Percentiles rank a stretch among this genome's conserved stretches.
phyloP scores from a whole-genome alignment of 768 basidiomycete genomes.

The Naganishia onofrii region DNA sequence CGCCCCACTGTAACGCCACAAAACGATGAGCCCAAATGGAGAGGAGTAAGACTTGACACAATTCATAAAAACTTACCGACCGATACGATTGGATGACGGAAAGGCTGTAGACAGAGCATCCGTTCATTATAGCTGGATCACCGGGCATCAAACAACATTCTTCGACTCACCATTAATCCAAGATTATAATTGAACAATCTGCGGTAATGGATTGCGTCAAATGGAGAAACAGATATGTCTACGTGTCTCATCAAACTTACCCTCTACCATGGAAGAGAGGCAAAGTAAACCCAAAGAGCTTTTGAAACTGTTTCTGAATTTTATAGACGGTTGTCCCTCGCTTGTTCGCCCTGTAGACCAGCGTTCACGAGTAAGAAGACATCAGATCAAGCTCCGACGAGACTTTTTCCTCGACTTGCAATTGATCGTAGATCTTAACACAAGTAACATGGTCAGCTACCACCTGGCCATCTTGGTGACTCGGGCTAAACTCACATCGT shows the following conservation, averaged over 20 bases:
- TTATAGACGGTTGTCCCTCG: conserved; percentile 82
- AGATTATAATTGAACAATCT: conserved; percentile 87
- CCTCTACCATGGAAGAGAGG: conserved; percentile 97
- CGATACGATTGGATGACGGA: conserved; percentile 89
- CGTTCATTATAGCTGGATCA: conserved; percentile 13
- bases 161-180: conserved; percentile 64
- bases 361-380: not conserved
- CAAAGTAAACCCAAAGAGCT: conserved; percentile 88
- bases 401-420: conserved; percentile 55
- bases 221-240: no score
- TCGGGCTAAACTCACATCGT: conserved; percentile 67
- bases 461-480: not conserved
- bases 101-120: conserved; percentile 61
- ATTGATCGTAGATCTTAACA: conserved; percentile 85
- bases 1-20: conserved; percentile 65
- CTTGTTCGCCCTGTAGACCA: conserved; percentile 62
- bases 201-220: no score
- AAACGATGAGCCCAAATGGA: not conserved
- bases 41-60: not conserved
- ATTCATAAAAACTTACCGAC: conserved; percentile 68
- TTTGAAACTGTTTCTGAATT: conserved; percentile 87
- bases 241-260: conserved; percentile 36
- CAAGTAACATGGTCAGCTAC: not conserved
- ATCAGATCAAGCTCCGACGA: not conserved
- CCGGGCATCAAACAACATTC: not conserved